Evolutionary conservation across 352 stramenopile genomes (phyloP).

Genomic region (Globisporangium iwayamae): DNA sequence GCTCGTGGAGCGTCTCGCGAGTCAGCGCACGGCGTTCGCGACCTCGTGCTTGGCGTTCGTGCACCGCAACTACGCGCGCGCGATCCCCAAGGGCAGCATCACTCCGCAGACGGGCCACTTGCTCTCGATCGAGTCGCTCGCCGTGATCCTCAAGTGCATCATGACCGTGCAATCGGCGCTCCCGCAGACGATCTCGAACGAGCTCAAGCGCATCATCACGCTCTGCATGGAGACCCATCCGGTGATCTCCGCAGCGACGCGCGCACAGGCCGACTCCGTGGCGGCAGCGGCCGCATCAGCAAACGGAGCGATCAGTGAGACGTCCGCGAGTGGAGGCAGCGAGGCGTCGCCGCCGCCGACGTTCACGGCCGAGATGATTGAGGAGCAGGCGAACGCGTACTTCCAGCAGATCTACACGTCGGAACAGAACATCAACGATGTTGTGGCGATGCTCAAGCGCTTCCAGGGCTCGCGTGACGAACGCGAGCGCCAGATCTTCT

Average conservation of each 20-base stretch:
- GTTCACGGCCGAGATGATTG: conserved; percentile 94
- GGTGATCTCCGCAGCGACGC: conserved; percentile 71
- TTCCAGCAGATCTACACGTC: conserved; percentile 99
- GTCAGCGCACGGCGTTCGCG: conserved; percentile 78
- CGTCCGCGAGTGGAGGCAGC: conserved; percentile 2
- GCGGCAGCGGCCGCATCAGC: background rate
- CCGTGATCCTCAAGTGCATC: conserved; percentile 81
- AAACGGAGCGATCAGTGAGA: background rate
- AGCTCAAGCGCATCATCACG: conserved; percentile 81
- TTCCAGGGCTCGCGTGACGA: conserved; percentile 96
- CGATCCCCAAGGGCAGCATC: conserved; percentile 78
- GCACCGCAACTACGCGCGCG: conserved; percentile 80
- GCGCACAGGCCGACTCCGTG: conserved; percentile 33
- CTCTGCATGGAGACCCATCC: conserved; percentile 82
- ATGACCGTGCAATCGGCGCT: conserved; percentile 67
- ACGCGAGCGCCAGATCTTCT: conserved; percentile 98
- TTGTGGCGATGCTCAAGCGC: conserved; percentile 98
- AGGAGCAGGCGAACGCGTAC: conserved; percentile 97
- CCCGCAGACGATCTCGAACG: conserved; percentile 63
- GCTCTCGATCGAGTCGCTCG: conserved; percentile 81
- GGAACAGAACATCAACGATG: conserved; percentile 97
- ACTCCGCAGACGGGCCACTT: conserved; percentile 77
- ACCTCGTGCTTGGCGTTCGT: conserved; percentile 83
- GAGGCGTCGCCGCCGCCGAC: conserved; percentile 22
- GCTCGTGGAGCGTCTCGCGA: conserved; percentile 75